Percentiles rank a stretch among this genome's conserved stretches.
phyloP scores from a whole-genome alignment of 305 asterid species.

The Ajuga reptans region DNA sequence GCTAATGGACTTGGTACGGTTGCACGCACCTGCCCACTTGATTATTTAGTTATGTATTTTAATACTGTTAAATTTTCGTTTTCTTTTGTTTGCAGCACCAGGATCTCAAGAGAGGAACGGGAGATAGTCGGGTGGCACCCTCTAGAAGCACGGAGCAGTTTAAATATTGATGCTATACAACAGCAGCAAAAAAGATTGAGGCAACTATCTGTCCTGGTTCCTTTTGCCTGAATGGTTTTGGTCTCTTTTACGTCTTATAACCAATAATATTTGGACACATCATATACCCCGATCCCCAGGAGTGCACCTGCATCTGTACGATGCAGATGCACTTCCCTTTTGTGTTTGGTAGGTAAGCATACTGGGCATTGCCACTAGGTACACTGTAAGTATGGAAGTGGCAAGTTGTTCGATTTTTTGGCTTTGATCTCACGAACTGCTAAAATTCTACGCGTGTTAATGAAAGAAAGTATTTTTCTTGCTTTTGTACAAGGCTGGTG shows the following conservation, averaged over 20 bases:
- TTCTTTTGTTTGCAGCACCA: constrained; percentile 35
- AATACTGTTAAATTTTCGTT: too few species aligned
- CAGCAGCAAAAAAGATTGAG: constrained; percentile 20
- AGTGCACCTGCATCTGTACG: constrained; percentile 31
- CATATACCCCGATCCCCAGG: background rate
- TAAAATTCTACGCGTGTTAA: constrained; percentile 13
- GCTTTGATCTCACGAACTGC: constrained; percentile 20
- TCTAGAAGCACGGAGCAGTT: constrained; percentile 25
- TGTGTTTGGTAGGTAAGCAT: constrained; percentile 24
- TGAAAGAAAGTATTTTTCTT: constrained; percentile 30
- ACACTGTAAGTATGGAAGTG: constrained; percentile 46
- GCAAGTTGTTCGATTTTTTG: constrained; percentile 26
- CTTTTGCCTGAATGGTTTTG: constrained; percentile 22
- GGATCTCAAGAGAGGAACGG: constrained; percentile 38
- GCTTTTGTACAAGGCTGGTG: constrained; percentile 24
- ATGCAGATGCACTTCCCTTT: constrained; percentile 16
- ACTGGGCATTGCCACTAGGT: constrained; percentile 27
- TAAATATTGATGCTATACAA: constrained; percentile 24
- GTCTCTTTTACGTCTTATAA: constrained; percentile 20
- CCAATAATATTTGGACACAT: constrained; percentile 20
- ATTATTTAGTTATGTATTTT: background rate
- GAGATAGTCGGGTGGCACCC: constrained; percentile 30
- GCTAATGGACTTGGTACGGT: constrained; percentile 66
- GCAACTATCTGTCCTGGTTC: constrained; percentile 21
- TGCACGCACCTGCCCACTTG: background rate